A percentile compares a stretch with the other conserved stretches of the same genome.
phyloP scores from a whole-genome alignment of 2,329 filamentous ascomycete species.

The Pyrenophora tritici-repentis region DNA sequence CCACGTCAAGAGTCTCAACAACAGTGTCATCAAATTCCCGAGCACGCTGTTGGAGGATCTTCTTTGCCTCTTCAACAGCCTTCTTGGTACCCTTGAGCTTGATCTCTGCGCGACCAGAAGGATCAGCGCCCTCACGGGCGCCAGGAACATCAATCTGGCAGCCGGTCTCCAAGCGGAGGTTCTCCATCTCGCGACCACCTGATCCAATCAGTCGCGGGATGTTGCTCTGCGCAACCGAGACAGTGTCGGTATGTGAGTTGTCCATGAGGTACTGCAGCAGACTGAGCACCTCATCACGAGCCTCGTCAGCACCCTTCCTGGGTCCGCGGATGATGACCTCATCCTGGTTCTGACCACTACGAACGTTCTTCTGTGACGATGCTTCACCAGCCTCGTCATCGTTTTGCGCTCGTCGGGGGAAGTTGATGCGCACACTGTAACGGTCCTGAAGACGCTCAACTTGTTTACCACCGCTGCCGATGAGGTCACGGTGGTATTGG shows the following conservation, averaged over 20 bases:
- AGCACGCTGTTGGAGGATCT: constrained; percentile 83
- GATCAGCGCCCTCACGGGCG: constrained; percentile 69
- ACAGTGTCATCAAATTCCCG: constrained; percentile 90
- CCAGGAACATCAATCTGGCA: constrained; percentile 92
- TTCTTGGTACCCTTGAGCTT: constrained; percentile 90
- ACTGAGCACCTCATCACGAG: constrained; percentile 87
- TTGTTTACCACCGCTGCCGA: constrained; percentile 83
- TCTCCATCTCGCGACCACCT: constrained; percentile 87
- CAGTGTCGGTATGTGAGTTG: constrained; percentile 77
- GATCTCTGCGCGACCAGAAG: constrained; percentile 77
- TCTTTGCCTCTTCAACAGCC: constrained; percentile 89
- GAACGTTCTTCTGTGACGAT: constrained; percentile 66
- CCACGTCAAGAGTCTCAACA: constrained; percentile 81
- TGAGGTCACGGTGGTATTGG: constrained; percentile 92
- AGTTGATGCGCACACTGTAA: constrained; percentile 94
- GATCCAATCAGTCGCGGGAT: constrained; percentile 92
- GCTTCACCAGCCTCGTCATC: constrained; percentile 73
- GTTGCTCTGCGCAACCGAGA: constrained; percentile 88
- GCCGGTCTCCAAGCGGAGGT: constrained; percentile 80
- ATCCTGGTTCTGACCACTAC: constrained; percentile 72
- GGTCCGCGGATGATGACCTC: constrained; percentile 91
- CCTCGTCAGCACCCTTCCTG: constrained; percentile 89
- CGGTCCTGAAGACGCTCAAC: constrained; percentile 91
- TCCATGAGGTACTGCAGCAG: constrained; percentile 89
- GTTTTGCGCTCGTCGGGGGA: constrained; percentile 72